These are phyloP conservation scores for Solanum tarijense DNA, from an alignment of 257 asterid species.

Conservation along the genomic window DNA sequence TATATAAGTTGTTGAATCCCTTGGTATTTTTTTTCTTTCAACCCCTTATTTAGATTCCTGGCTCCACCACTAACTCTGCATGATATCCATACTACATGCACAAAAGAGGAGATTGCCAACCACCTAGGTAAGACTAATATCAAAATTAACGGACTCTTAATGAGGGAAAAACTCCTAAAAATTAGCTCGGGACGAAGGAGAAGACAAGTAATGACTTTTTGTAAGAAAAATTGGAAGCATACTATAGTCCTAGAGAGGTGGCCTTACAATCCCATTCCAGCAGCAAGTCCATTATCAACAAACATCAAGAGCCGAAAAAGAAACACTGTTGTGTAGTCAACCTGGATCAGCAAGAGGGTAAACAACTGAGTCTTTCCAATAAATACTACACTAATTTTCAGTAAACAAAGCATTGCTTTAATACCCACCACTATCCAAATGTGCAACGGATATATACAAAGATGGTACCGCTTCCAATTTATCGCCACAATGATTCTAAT, in stretches of 20 bases:
- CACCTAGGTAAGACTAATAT: background rate
- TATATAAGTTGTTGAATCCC: background rate
- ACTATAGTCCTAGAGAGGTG: background rate
- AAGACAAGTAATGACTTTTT: background rate
- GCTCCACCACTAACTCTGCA: background rate
- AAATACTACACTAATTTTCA: no score
- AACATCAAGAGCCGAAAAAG: slow-evolving; percentile 94
- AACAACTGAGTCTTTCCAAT: no score
- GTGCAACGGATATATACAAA: no score
- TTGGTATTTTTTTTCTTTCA: background rate
- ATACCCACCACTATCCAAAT: no score
- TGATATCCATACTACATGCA: background rate
- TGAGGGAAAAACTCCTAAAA: background rate
- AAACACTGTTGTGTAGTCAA: slow-evolving; percentile 67
- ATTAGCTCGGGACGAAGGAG: background rate
- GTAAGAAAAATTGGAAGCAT: background rate
- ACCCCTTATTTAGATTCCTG: background rate
- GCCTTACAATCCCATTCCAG: slow-evolving; percentile 99
- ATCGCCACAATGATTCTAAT: no score
- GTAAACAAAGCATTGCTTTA: no score
- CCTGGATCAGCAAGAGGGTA: slow-evolving; percentile 25
- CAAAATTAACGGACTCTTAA: background rate
- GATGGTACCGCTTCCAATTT: no score
- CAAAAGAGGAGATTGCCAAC: background rate
- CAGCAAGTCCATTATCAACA: slow-evolving; percentile 86